Base-by-base conservation (phyloP, 352 stramenopile genomes). In the Phytopythium sindhum region DNA sequence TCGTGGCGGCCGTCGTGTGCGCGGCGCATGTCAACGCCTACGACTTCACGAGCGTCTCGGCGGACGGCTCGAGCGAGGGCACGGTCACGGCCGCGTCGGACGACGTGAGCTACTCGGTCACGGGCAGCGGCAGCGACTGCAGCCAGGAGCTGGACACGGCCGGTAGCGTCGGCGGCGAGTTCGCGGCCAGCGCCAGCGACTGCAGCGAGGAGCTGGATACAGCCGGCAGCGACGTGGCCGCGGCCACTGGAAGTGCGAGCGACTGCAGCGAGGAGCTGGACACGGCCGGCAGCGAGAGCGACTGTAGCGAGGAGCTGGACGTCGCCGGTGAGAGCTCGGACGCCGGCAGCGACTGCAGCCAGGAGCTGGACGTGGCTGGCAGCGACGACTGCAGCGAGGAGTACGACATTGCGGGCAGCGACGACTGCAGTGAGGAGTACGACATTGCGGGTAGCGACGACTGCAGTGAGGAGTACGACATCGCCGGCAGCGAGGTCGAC, bases 1-100 rank as follows among this genome's bases (percentile, higher is more conserved):
- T 90, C 37, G 55, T 90, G 57, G 80, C 72, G 55, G 79, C 80
- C 55, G 78, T 83, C 48, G 33, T 89, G 12, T 88, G 76, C 64
- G 74, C 55, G 37, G 73, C 81, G 26, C 66, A 85, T 31, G 73
- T 85, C 19, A 74, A 81, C 60, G 81, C 81, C 62, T 70, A 88
- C 58, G 73, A 77, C 65, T 90, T 90, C 61, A 15, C 67, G 10
- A 55, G 29, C 17, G 60, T 81, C 33, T 45, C 61, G 15, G 60
- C 68, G 29, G 60, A 59, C 11, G 45, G 45, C 12, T 61, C 48
- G 21, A 65, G 52, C 57, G 67, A 68, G 28, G 76, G 65, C 59
- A 66, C 70, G 28, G 64, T 69, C 11, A 64, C 60, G 24, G 47
- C 50, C 23, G n/a, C 57, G 57, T 41, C 61, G 47, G 29, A 2